These are phyloP conservation scores for Aspergillus leporis DNA, from an alignment of 495 filamentous ascomycete genomes.

Conservation along the genomic window DNA sequence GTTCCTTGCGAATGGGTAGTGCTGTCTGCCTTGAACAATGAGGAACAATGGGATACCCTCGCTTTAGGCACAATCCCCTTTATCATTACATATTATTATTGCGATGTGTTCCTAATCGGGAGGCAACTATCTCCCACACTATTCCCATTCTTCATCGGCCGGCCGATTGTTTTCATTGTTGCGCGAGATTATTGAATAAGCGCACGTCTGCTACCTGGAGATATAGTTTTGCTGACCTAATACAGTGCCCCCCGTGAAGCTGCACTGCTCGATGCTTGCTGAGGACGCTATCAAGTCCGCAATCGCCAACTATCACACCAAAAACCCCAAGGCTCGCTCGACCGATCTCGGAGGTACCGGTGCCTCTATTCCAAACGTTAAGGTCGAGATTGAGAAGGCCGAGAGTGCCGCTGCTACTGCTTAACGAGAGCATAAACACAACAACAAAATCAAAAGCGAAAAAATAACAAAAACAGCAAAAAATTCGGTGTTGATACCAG, in stretches of 20 bases:
- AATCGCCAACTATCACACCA: constrained; percentile 95
- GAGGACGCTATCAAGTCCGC: constrained; percentile 99
- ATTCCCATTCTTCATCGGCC: neutral
- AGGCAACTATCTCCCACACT: neutral
- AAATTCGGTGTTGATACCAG: constrained; percentile 8
- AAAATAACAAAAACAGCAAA: constrained; percentile 3
- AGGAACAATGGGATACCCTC: neutral
- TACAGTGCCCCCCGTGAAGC: constrained; percentile 39
- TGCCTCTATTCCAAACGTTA: constrained; percentile 55
- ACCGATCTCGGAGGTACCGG: constrained; percentile 76
- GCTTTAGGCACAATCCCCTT: neutral
- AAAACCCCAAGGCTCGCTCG: constrained; percentile 72
- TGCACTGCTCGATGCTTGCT: constrained; percentile 98
- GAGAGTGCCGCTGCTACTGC: constrained; percentile 27
- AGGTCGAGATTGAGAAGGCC: constrained; percentile 45
- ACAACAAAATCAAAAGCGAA: neutral
- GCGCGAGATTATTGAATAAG: neutral
- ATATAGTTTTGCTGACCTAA: neutral
- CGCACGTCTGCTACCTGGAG: neutral
- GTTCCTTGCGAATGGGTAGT: neutral
- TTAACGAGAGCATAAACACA: constrained; percentile 20
- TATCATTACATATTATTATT: neutral
- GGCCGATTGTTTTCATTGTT: neutral
- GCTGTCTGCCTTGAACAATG: neutral
- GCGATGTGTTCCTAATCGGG: neutral